Evolutionary conservation across 2,329 filamentous ascomycete genomes (phyloP), one percentile per base, ranked within the genome.

Genomic region (Fusarium sp.): DNA sequence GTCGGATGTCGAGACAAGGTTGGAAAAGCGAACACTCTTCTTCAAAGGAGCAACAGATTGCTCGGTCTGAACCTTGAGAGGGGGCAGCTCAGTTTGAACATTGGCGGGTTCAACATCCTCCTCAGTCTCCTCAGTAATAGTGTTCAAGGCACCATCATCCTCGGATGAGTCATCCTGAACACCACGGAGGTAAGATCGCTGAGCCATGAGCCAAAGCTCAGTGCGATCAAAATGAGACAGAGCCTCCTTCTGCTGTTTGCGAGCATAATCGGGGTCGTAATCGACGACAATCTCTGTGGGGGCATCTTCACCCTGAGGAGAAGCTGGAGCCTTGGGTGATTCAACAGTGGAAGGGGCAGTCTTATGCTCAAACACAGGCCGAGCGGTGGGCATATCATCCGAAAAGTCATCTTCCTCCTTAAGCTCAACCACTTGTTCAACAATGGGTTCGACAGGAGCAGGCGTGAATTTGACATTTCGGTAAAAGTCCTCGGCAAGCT

Each of bases 141-240:
- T 75, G 54, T 79, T 75, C 19, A 76, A 67, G 41, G 74, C 71
- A n/a, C 66, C 63, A 31, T 76, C 76, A 11, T 76, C 69, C 36
- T 78, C 75, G 25, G 73, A 72, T 34, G 65, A 67, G 9, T 80
- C 75, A 24, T 82, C 79, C 39, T 86, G 85, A 4, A 93, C 81
- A 22, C 88, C 88, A 39, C 88, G 83, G 54, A 94, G 83, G 69
- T 96, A 95, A 12, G 87, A 83, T 54, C 88, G 88, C 75, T 98
- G 94, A 7, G 92, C 91, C 68, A 88, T 81, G 28, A 98, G 85
- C 94, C 94, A 98, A 40, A 91, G 77, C 70, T 91, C 89, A 5
- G 94, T 98, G 61, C 93, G 88, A 75, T 95, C 91, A 47, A 95
- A 79, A 70, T 93, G 92, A n/a, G 85, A 86, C 19, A 88, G 80